A percentile compares a stretch with the other conserved stretches of the same genome.
These are phyloP conservation scores for Sphagnum contortum DNA, from an alignment of 225 moss, liverwort and hornwort species.

Conservation along the genomic window DNA sequence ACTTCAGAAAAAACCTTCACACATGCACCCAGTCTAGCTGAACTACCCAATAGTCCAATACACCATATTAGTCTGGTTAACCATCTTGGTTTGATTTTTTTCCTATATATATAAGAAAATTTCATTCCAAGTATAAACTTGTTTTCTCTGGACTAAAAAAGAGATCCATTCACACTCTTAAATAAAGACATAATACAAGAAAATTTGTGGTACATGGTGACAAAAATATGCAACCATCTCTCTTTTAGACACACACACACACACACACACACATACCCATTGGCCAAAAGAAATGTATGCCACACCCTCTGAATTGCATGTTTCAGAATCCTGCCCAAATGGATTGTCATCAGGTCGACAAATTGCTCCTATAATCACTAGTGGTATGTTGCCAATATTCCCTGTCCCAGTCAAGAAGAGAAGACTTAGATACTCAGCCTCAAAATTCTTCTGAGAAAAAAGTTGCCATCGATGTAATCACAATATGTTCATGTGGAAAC, in stretches of 20 bases:
- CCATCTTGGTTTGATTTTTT: no score
- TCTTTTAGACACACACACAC: no score
- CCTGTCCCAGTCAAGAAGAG: conserved; percentile 26
- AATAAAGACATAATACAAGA: no score
- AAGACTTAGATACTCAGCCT: background rate
- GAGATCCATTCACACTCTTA: background rate
- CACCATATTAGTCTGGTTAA: background rate
- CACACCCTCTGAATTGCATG: conserved; percentile 58
- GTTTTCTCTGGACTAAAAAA: background rate
- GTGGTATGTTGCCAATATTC: conserved; percentile 85
- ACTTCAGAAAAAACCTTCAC: background rate
- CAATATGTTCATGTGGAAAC: no score
- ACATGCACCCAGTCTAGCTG: background rate
- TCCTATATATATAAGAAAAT: background rate
- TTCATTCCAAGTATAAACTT: background rate
- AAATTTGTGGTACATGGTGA: no score
- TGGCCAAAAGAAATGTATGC: conserved; percentile 93
- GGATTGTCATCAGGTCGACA: conserved; percentile 63
- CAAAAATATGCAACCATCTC: no score
- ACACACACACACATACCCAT: conserved; percentile 44
- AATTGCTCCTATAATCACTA: conserved; percentile 81
- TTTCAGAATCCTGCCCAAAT: conserved; percentile 40
- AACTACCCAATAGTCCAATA: no score
- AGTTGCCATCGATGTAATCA: no score
- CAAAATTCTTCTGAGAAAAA: background rate